Percentiles rank a stretch among this genome's conserved stretches.
phyloP scores from a whole-genome alignment of 1,139 yeast species.

The Suhomyces bolitotheri region DNA sequence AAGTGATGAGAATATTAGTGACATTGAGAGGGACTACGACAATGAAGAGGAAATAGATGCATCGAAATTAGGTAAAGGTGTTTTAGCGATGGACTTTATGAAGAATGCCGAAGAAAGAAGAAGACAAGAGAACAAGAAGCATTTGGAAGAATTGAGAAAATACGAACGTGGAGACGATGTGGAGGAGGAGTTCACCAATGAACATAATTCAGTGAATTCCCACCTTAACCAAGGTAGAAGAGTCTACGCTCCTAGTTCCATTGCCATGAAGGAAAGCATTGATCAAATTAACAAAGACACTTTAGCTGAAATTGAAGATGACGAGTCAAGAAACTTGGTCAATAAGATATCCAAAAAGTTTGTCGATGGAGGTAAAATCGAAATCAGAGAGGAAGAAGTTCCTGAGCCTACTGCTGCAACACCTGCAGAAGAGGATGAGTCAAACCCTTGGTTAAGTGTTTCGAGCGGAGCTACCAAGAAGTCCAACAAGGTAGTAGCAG shows the following conservation, averaged over 20 bases:
- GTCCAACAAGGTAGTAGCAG: conserved; percentile 53
- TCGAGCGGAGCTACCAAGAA: conserved; percentile 39
- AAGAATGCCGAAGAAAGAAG: conserved; percentile 75
- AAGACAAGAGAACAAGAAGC: conserved; percentile 54
- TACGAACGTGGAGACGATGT: conserved; percentile 44
- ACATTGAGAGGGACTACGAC: conserved; percentile 50
- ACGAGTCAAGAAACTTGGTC: conserved; percentile 49
- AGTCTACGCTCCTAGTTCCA: conserved; percentile 72
- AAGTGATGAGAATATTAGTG: conserved; percentile 50
- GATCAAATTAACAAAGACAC: conserved; percentile 43
- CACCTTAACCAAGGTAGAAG: conserved; percentile 76
- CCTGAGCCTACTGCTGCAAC: conserved; percentile 7
- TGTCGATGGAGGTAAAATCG: conserved; percentile 14
- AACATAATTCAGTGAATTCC: conserved; percentile 42
- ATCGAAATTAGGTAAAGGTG: conserved; percentile 72
- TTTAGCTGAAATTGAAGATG: conserved; percentile 54
- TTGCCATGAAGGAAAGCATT: conserved; percentile 43
- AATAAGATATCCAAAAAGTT: conserved; percentile 38
- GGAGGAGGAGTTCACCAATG: conserved; percentile 24
- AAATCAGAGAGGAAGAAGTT: conserved; percentile 8
- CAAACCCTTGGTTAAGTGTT: conserved; percentile 73
- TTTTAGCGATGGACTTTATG: conserved; percentile 94
- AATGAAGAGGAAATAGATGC: conserved; percentile 33
- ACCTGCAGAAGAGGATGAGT: conserved; percentile 26
- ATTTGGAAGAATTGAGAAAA: conserved; percentile 51